Conservation (phyloP, 2,329 filamentous ascomycete genomes). For the Trichoderma guizhouense region DNA sequence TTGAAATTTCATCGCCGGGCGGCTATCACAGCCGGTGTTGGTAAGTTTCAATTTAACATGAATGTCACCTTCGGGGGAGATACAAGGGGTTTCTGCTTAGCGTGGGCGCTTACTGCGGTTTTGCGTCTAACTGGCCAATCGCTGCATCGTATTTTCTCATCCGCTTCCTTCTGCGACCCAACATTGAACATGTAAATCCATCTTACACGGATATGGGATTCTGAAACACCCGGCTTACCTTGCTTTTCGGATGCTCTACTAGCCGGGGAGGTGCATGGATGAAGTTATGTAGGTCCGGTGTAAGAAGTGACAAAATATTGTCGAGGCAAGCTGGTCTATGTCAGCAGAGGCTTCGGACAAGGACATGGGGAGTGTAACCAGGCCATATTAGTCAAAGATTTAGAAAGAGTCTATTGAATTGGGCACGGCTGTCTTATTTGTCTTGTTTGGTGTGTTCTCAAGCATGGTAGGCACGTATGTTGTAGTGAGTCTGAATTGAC, state of each 20-base stretch:
- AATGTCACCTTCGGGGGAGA: too few species aligned
- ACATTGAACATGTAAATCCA: not conserved
- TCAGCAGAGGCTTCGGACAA: not conserved
- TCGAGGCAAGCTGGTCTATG: not conserved
- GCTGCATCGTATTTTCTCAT: not conserved
- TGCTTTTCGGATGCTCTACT: not conserved
- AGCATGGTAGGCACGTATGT: not conserved
- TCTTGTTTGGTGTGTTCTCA: not conserved
- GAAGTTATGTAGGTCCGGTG: not conserved
- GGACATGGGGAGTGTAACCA: not conserved
- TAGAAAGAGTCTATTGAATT: not conserved
- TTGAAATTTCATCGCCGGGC: not conserved
- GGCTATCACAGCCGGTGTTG: not conserved
- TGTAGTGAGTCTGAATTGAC: not conserved
- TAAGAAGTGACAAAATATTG: not conserved
- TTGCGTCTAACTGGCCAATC: constrained; percentile 8
- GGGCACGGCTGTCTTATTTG: too few species aligned
- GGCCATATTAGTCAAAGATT: not conserved
- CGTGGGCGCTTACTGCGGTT: not conserved
- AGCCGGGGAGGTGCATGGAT: not conserved
- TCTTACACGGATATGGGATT: not conserved
- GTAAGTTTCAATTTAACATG: not conserved
- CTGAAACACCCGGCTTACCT: not conserved
- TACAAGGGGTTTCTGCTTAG: not conserved
- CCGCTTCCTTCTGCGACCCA: not conserved